These are phyloP conservation scores for Laetiporus sulphureus DNA, from an alignment of 1,284 basidiomycete genomes.

Conservation along the genomic window DNA sequence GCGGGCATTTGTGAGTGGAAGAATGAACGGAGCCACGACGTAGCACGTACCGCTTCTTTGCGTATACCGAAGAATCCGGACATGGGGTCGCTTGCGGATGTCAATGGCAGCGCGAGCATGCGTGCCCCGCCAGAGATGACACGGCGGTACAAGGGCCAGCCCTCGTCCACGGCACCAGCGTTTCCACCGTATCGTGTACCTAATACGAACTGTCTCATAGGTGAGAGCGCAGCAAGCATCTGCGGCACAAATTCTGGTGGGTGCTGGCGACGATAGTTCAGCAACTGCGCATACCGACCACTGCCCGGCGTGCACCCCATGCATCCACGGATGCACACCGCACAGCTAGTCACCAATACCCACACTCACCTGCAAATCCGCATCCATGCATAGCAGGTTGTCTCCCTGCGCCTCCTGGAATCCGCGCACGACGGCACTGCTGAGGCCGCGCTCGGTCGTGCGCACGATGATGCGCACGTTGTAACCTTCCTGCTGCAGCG, in stretches of 20 bases:
- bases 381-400: slow-evolving; percentile 40
- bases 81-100: slow-evolving; percentile 37
- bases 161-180: slow-evolving; percentile 33
- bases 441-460: slow-evolving; percentile 35
- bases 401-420: slow-evolving; percentile 34
- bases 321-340: background rate
- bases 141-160: slow-evolving; percentile 38
- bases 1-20: background rate
- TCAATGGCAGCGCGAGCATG: slow-evolving; percentile 34
- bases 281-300: background rate
- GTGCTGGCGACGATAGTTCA: slow-evolving; percentile 26
- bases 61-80: slow-evolving; percentile 39
- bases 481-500: slow-evolving; percentile 32
- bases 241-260: slow-evolving; percentile 35
- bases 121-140: slow-evolving; percentile 38
- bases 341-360: background rate
- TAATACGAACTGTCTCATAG: slow-evolving; percentile 30
- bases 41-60: slow-evolving; percentile 28
- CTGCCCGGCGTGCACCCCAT: background rate
- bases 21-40: background rate
- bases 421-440: slow-evolving; percentile 36
- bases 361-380: slow-evolving; percentile 31
- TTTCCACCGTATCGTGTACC: slow-evolving; percentile 38
- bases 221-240: slow-evolving; percentile 29
- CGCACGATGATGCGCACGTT: slow-evolving; percentile 36